These are phyloP conservation scores for Collybia sp. DNA, from an alignment of 768 basidiomycete species.

Conservation along the genomic window DNA sequence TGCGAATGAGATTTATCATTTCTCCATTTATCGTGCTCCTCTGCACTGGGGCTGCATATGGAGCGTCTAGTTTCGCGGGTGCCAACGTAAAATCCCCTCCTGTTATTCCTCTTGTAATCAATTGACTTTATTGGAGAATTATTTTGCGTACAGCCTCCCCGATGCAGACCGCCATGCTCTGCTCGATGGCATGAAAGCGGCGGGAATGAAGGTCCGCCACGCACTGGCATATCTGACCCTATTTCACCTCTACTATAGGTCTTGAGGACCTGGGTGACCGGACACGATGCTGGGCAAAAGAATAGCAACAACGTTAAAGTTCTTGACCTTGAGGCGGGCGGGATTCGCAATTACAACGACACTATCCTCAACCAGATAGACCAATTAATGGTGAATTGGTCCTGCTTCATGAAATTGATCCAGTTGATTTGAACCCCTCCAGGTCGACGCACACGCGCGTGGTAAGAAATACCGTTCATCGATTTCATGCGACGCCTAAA, in stretches of 20 bases:
- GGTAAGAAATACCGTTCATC: slow-evolving; percentile 17
- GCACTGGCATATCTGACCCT: background rate
- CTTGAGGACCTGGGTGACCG: slow-evolving; percentile 23
- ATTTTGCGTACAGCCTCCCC: slow-evolving; percentile 16
- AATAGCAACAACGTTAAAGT: slow-evolving; percentile 19
- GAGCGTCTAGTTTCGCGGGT: too few relatives aligned
- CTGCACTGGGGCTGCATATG: too few relatives aligned
- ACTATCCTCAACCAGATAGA: slow-evolving; percentile 29
- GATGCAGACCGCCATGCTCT: slow-evolving; percentile 13
- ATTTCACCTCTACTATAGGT: slow-evolving; percentile 7
- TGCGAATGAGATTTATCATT: too few relatives aligned
- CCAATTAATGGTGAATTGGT: slow-evolving; percentile 24
- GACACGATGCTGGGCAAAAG: slow-evolving; percentile 18
- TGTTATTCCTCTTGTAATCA: too few relatives aligned
- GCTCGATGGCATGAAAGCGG: slow-evolving; percentile 18
- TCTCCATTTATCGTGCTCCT: too few relatives aligned
- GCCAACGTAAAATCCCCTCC: too few relatives aligned
- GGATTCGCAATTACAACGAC: slow-evolving; percentile 29
- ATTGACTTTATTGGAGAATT: slow-evolving; percentile 9
- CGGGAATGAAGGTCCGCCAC: slow-evolving; percentile 16
- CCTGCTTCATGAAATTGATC: background rate
- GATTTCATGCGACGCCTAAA: background rate
- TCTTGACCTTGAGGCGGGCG: slow-evolving; percentile 26
- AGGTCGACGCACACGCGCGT: slow-evolving; percentile 25
- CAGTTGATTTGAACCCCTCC: background rate